Conservation (phyloP, 108 stramenopile genomes). For the Skeletonema menzelii region DNA sequence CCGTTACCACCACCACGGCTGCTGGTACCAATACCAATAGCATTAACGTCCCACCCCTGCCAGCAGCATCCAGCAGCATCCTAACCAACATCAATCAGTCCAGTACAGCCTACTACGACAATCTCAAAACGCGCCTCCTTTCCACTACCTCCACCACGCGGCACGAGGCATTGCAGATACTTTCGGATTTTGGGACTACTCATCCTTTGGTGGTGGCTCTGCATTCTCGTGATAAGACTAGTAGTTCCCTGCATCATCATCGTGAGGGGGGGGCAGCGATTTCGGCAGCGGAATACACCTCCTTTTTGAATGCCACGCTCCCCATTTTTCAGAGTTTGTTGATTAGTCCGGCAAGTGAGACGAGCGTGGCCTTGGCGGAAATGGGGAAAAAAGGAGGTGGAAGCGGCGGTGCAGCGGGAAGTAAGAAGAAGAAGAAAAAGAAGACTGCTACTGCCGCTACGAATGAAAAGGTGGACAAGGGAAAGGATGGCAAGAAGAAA, state of each 20-base stretch:
- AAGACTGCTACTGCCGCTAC: neutral
- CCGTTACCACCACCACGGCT: neutral
- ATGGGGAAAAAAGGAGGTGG: neutral
- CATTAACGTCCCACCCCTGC: neutral
- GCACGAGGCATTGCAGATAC: neutral
- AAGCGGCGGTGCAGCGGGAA: neutral
- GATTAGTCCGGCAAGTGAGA: neutral
- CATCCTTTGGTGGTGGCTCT: neutral
- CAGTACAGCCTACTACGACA: neutral
- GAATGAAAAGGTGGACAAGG: neutral
- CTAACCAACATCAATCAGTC: neutral
- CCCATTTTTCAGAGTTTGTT: neutral
- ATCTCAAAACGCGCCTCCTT: neutral
- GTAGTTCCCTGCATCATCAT: neutral
- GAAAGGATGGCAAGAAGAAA: neutral
- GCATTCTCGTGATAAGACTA: neutral
- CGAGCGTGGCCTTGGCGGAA: neutral
- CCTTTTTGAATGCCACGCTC: neutral
- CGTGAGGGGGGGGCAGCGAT: neutral
- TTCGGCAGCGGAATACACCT: neutral
- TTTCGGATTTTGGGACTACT: neutral
- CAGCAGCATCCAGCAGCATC: neutral
- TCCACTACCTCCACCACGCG: neutral
- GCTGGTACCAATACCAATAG: neutral
- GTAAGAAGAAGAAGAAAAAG: constrained; percentile 1